These are phyloP conservation scores for Grifola frondosa DNA, from an alignment of 1,284 basidiomycete species.

Conservation along the genomic window DNA sequence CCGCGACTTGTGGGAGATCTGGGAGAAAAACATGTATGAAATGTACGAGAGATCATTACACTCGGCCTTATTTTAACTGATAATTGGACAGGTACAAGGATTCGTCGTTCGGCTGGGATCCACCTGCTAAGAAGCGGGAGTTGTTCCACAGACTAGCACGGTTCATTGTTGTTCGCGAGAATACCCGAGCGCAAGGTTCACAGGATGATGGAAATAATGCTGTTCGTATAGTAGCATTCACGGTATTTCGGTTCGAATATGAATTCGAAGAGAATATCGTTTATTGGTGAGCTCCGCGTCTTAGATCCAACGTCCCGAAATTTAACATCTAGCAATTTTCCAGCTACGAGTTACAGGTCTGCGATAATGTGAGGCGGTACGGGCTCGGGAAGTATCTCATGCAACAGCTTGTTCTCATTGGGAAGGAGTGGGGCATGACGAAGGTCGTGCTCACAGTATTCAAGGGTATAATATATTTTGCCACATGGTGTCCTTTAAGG, in stretches of 20 bases:
- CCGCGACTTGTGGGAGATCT: conserved; percentile 50
- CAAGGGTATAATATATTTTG: conserved; percentile 44
- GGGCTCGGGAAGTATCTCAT: conserved; percentile 61
- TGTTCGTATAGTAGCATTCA: conserved; percentile 45
- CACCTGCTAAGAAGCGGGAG: conserved; percentile 52
- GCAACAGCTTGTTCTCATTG: conserved; percentile 48
- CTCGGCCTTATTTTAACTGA: not conserved
- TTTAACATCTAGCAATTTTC: not conserved
- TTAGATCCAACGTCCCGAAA: not conserved
- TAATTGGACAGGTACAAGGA: conserved; percentile 43
- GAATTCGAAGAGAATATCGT: conserved; percentile 58
- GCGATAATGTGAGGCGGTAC: conserved; percentile 38
- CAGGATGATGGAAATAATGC: conserved; percentile 10
- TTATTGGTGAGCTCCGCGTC: conserved; percentile 62
- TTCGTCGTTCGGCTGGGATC: conserved; percentile 72
- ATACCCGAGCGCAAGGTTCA: not conserved
- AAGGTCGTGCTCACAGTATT: conserved; percentile 74
- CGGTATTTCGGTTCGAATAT: conserved; percentile 70
- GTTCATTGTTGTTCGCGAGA: conserved; percentile 48
- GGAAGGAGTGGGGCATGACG: conserved; percentile 53
- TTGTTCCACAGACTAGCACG: conserved; percentile 60
- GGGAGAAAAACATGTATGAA: conserved; percentile 56
- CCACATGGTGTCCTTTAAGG: not conserved
- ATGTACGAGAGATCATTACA: conserved; percentile 35
- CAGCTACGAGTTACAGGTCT: conserved; percentile 76